Evolutionary conservation across 73 alveolate species (phyloP), one percentile per base, ranked within the genome.

Genomic region (Urostyla sp.): DNA sequence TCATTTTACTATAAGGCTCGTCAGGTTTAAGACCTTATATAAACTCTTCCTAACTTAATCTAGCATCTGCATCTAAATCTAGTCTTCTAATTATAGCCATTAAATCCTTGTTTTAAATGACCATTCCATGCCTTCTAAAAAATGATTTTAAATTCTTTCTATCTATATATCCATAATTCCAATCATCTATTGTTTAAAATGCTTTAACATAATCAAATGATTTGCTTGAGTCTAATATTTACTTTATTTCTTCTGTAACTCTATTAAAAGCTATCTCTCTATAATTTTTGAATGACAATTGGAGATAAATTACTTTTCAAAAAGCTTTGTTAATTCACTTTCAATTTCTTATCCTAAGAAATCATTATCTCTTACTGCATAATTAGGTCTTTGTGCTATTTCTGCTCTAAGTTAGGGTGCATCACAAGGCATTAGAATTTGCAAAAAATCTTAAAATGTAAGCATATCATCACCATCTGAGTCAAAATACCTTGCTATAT

Each of bases 21-120:
- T 50, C 72, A n/a, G 90, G 84, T 58, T 61, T 35, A 24, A 80
- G 27, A 0, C 61, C 74, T 3, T 37, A 45, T 21, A 48, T 23
- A 55, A 80, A 80, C 53, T 80, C 90, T 32, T 43, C 23, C 45
- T 40, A 45, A 15, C 46, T 80, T 24, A 80, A 31, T 66, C 76
- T 63, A n/a, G 72, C 50, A 57, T 80, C 80, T 3, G 90, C 90
- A 66, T 80, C 80, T 28, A 80, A 26, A 74, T 80, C 90, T 54
- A 80, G 26, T 35, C 90, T 61, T 36, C 90, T 80, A 16, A 80
- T 80, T n/a, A 80, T 80, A 8, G 90, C 75, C 31, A 40, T 50
- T 11, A 61, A 15, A 1, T 52, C 80, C 13, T 27, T 21, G 1
- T 10, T 27, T 2, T 16, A 34, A 4, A 67, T 75, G 1, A 16